Percentiles rank a stretch among this genome's conserved stretches.
These are phyloP conservation scores for Kurtzmaniella quercitrusa DNA, from an alignment of 1,139 yeast genomes.

Conservation along the genomic window DNA sequence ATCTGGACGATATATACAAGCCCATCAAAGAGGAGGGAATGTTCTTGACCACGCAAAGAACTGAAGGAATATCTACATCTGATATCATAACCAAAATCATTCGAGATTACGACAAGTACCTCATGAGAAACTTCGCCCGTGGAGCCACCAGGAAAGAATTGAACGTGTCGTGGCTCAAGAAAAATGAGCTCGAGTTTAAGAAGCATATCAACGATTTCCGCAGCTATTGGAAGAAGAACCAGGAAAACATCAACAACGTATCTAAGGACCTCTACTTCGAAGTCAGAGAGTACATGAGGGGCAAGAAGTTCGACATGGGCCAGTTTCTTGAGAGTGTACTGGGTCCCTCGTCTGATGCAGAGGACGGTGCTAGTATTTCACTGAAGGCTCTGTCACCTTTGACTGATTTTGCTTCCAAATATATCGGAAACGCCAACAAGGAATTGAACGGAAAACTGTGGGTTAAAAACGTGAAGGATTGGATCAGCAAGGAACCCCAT, in stretches of 20 bases:
- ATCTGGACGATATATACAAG: slow-evolving; percentile 83
- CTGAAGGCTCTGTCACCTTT: slow-evolving; percentile 46
- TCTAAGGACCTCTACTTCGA: slow-evolving; percentile 82
- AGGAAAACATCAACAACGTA: slow-evolving; percentile 63
- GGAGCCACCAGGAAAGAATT: slow-evolving; percentile 96
- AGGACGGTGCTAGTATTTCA: slow-evolving; percentile 15
- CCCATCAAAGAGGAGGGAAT: slow-evolving; percentile 88
- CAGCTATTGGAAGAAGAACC: slow-evolving; percentile 74
- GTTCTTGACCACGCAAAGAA: slow-evolving; percentile 92
- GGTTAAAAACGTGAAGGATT: slow-evolving; percentile 48
- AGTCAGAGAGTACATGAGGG: slow-evolving; percentile 67
- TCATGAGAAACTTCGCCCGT: slow-evolving; percentile 94
- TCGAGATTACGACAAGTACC: slow-evolving; percentile 91
- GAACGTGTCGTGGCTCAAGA: slow-evolving; percentile 95
- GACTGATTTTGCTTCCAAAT: slow-evolving; percentile 58
- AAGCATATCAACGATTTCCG: slow-evolving; percentile 87
- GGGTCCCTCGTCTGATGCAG: slow-evolving; percentile 23
- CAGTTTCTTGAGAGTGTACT: slow-evolving; percentile 22
- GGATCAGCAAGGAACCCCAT: slow-evolving; percentile 47
- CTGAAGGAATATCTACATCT: slow-evolving; percentile 93
- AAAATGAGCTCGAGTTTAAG: slow-evolving; percentile 90
- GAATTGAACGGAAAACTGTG: slow-evolving; percentile 29
- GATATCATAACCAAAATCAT: slow-evolving; percentile 94
- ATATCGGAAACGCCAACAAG: slow-evolving; percentile 51
- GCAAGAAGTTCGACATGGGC: slow-evolving; percentile 41